These are phyloP conservation scores for Hirsutella thompsonii DNA, from an alignment of 2,329 filamentous ascomycete genomes.

Conservation along the genomic window DNA sequence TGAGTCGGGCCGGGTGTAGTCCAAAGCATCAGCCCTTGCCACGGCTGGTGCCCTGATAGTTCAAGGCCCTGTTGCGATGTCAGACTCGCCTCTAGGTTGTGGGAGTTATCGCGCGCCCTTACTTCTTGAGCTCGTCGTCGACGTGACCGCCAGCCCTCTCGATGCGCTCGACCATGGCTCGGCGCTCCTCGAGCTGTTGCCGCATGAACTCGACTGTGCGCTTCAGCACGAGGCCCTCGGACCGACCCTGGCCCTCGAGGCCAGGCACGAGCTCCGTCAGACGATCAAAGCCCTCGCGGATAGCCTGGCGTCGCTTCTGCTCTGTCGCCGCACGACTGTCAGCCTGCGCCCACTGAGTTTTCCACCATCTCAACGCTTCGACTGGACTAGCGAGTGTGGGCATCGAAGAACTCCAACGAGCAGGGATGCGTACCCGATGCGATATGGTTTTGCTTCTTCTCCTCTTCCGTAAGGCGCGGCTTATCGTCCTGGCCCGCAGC, in stretches of 20 bases:
- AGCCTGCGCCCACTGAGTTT: no score
- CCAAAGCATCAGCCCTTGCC: not conserved
- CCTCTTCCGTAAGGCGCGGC: slow-evolving; percentile 37
- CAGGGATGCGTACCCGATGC: slow-evolving; percentile 29
- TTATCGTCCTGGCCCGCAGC: slow-evolving; percentile 26
- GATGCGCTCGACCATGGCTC: slow-evolving; percentile 42
- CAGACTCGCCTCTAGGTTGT: not conserved
- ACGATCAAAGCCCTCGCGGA: slow-evolving; percentile 72
- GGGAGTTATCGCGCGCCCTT: slow-evolving; percentile 6
- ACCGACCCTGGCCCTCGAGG: slow-evolving; percentile 69
- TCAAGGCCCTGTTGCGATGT: not conserved
- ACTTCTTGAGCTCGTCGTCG: slow-evolving; percentile 31
- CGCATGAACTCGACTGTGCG: slow-evolving; percentile 55
- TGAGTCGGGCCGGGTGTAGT: not conserved
- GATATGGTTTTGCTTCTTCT: slow-evolving; percentile 44
- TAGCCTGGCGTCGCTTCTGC: slow-evolving; percentile 43
- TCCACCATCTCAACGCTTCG: no score
- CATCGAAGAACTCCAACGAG: not conserved
- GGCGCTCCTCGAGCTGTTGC: slow-evolving; percentile 44
- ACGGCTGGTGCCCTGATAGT: slow-evolving; percentile 4
- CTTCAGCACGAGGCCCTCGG: slow-evolving; percentile 72
- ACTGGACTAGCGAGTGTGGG: no score
- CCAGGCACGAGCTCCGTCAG: slow-evolving; percentile 72
- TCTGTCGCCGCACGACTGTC: slow-evolving; percentile 13
- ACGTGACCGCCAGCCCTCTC: slow-evolving; percentile 47